Evolutionary conservation across 345 rosid species (phyloP).

Genomic region (Rhizophora apiculata): DNA sequence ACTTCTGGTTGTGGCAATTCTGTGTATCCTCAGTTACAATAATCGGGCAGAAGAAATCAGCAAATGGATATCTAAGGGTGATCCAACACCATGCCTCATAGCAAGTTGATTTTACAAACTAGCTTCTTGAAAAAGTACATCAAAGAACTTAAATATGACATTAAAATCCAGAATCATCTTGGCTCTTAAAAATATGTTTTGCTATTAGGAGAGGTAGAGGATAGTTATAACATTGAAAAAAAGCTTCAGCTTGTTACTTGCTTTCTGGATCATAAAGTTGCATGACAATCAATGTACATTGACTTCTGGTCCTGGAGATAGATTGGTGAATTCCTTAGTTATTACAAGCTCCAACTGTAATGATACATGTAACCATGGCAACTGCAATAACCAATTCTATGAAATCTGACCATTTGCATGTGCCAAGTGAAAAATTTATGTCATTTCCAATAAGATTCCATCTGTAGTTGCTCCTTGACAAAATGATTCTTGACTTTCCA

Average conservation of each 20-base stretch:
- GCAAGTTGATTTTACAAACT: not conserved
- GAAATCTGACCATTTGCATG: no score
- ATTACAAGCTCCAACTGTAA: not conserved
- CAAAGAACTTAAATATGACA: not conserved
- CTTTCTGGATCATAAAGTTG: not conserved
- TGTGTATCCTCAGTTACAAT: not conserved
- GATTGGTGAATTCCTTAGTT: not conserved
- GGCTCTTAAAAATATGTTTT: not conserved
- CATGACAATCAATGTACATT: not conserved
- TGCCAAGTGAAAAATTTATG: no score
- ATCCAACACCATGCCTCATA: not conserved
- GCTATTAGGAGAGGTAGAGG: not conserved
- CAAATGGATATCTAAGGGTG: not conserved
- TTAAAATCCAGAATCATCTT: not conserved
- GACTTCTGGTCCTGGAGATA: no score
- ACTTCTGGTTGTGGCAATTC: not conserved
- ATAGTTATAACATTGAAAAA: no score
- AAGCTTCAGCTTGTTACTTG: no score
- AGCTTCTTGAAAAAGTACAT: conserved; percentile 1
- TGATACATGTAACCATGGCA: not conserved
- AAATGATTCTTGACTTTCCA: not conserved
- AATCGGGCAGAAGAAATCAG: not conserved
- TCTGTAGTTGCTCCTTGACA: no score
- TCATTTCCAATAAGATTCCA: no score
- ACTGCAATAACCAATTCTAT: no score